phyloP scores from a whole-genome alignment of 2,329 filamentous ascomycete species.

The Penicillium nordicum region DNA sequence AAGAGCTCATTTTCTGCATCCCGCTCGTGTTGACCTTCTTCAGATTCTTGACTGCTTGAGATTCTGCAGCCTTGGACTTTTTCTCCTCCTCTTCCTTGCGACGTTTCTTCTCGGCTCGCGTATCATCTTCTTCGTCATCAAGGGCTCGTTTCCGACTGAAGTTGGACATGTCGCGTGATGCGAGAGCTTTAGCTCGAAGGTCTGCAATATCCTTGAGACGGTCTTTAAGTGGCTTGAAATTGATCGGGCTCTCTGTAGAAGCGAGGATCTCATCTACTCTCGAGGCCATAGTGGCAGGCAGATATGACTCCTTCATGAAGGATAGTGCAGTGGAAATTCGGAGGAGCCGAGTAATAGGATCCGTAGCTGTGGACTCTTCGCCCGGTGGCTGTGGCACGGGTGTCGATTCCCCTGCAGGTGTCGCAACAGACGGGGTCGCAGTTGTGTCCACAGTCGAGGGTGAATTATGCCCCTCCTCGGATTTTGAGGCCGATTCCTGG shows the following conservation, averaged over 20 bases:
- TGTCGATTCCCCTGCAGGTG: slow-evolving; percentile 40
- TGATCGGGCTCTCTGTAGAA: slow-evolving; percentile 45
- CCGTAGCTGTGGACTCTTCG: slow-evolving; percentile 28
- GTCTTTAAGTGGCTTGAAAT: slow-evolving; percentile 68
- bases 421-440: slow-evolving; percentile 36
- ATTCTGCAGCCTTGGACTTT: slow-evolving; percentile 72
- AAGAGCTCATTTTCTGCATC: slow-evolving; percentile 96
- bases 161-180: slow-evolving; percentile 57
- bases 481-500: slow-evolving; percentile 20
- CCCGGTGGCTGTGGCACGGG: slow-evolving; percentile 37
- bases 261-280: slow-evolving; percentile 39
- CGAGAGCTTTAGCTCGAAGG: slow-evolving; percentile 67
- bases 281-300: slow-evolving; percentile 39
- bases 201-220: slow-evolving; percentile 66
- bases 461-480: slow-evolving; percentile 29
- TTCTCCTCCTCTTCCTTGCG: slow-evolving; percentile 87
- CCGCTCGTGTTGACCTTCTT: slow-evolving; percentile 87
- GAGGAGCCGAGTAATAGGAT: slow-evolving; percentile 43
- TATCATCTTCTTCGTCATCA: slow-evolving; percentile 45
- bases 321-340: slow-evolving; percentile 49
- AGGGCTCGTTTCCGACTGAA: slow-evolving; percentile 43
- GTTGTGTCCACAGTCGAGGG: slow-evolving; percentile 34
- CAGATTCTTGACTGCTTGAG: slow-evolving; percentile 71
- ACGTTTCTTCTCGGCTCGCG: slow-evolving; percentile 73
- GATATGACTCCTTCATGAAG: slow-evolving; percentile 51